Percentiles rank a stretch among this genome's conserved stretches.
Evolutionary conservation across 495 filamentous ascomycete genomes (phyloP).

Genomic region (Parachaetomium inaequale): DNA sequence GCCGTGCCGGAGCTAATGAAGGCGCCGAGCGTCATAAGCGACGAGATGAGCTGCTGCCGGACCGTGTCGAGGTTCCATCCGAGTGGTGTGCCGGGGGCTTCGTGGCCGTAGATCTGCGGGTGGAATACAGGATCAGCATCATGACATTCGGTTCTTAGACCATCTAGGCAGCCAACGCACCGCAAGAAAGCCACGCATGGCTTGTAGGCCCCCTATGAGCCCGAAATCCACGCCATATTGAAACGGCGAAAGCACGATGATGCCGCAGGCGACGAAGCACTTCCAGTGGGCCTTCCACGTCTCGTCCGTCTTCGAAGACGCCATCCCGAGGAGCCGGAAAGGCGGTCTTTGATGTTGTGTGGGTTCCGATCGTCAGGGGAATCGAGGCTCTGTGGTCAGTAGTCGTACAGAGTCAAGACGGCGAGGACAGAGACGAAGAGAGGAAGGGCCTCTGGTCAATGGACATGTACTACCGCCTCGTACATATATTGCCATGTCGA

Average conservation of each 20-base stretch:
- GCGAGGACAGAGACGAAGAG: not conserved
- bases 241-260: slow-evolving; percentile 53
- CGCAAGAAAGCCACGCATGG: slow-evolving; percentile 59
- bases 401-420: not conserved
- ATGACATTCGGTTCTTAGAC: not conserved
- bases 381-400: not conserved
- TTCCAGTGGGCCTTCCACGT: slow-evolving; percentile 40
- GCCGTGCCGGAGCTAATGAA: slow-evolving; percentile 54
- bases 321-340: not conserved
- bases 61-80: slow-evolving; percentile 55
- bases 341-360: not conserved
- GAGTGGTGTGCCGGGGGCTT: slow-evolving; percentile 40
- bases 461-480: not conserved
- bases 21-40: slow-evolving; percentile 58
- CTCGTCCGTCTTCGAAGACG: slow-evolving; percentile 13
- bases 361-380: not conserved
- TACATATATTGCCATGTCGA: slow-evolving; percentile 1
- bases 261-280: slow-evolving; percentile 42
- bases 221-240: slow-evolving; percentile 64
- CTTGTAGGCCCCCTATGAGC: slow-evolving; percentile 58
- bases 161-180: slow-evolving; percentile 19
- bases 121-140: not conserved
- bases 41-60: slow-evolving; percentile 55
- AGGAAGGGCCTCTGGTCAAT: not conserved
- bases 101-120: slow-evolving; percentile 39